Conservation (phyloP, 306 rosid species). For the Cicer arietinum region DNA sequence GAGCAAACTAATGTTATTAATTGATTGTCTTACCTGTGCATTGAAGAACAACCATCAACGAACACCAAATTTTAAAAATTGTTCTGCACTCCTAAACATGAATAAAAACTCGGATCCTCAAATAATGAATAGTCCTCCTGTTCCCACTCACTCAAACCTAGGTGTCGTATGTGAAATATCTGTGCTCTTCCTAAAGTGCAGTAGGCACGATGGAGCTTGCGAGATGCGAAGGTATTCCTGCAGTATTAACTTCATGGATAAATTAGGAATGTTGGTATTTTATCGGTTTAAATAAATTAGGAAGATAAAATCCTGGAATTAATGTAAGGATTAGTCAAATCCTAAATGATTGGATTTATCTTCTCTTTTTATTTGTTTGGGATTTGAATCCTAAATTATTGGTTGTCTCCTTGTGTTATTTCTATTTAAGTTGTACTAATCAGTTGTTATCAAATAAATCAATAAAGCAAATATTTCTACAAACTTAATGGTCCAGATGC, state of each 20-base stretch:
- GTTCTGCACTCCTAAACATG: slow-evolving; percentile 5
- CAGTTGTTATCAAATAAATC: not conserved
- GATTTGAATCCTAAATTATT: not conserved
- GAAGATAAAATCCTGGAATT: not conserved
- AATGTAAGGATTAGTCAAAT: not conserved
- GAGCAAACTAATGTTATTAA: slow-evolving; percentile 9
- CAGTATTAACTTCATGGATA: not conserved
- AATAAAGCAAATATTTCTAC: not conserved
- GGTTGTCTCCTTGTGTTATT: not conserved
- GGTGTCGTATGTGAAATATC: not conserved
- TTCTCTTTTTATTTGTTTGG: not conserved
- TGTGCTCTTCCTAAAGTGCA: not conserved
- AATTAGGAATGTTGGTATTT: too few relatives aligned
- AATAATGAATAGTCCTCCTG: slow-evolving; percentile 14
- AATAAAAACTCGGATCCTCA: not conserved
- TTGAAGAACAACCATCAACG: not conserved
- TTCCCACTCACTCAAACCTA: slow-evolving; percentile 1
- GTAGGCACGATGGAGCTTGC: slow-evolving; percentile 19
- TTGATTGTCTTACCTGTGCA: slow-evolving; percentile 13
- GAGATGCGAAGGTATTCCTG: slow-evolving; percentile 15
- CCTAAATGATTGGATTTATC: not conserved
- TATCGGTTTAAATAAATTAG: not conserved
- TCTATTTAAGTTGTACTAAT: not conserved
- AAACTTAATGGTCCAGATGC: slow-evolving; percentile 21
- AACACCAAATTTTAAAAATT: not conserved